Evolutionary conservation across 2,329 filamentous ascomycete species (phyloP), one percentile per base, ranked within the genome.

Genomic region (Onygenales sp.): DNA sequence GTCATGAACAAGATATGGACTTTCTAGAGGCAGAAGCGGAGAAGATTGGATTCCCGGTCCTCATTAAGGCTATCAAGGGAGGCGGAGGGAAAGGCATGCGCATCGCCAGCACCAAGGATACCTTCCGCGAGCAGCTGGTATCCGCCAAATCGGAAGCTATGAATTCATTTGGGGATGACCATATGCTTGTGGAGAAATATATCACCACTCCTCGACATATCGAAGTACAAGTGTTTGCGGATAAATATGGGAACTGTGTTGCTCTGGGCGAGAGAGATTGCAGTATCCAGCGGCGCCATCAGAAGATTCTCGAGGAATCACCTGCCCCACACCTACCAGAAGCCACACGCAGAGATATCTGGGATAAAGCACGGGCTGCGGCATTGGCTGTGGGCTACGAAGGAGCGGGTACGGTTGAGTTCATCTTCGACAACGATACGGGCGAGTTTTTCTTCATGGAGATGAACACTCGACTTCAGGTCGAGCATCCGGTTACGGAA

Each of bases 401-500:
- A 65, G 82, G 82, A 33, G 82, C 82, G 4, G 82, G 82, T 4
- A 85, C 82, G 0, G 82, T 85, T 0, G 82, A 85, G 58, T 85
- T 85, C 65, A 85, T 85, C 58, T 84, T 85, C 61, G 82, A 85
- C 66, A 85, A 84, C 57, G 82, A 85, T 52, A 77, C 75, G 3
- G 80, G 80, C 39, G 74, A 83, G 43, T 85, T 85, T 69, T 85
- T 82, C 68, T 85, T 85, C 70, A 85, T 85, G 82, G 82, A 85
- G 61, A 85, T 85, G 82, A 85, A 85, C 65, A 85, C 93, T 0
- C 80, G 93, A 50, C 75, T 98, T 17, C 93, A 98, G 70, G 93
- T 98, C 49, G 93, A 98, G 72, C 93, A 98, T 64, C 93, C 93
- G 0, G 93, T 97, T 17, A 97, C 85, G 0, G 87, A 91, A 65